Evolutionary conservation across 2,329 filamentous ascomycete species (phyloP), one percentile per base, ranked within the genome.

Genomic region (Leptodontidium sp.): DNA sequence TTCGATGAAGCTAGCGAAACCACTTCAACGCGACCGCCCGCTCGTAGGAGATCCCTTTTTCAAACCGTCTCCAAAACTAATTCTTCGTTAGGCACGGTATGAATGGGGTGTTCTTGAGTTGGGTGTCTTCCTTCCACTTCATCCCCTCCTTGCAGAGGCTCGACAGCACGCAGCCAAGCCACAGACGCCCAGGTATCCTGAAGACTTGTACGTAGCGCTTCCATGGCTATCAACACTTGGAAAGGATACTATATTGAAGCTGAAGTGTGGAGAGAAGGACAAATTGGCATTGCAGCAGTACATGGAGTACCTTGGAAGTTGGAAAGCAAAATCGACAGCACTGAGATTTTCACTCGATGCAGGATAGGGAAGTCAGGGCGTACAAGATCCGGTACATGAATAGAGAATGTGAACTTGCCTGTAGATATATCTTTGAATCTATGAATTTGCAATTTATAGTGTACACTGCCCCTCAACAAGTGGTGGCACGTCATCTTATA

Each of bases 61-160:
- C n/a, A n/a, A n/a, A n/a, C n/a, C n/a, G n/a, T n/a, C n/a, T n/a
- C n/a, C n/a, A n/a, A n/a, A n/a, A n/a, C n/a, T n/a, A n/a, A n/a
- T n/a, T n/a, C n/a, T n/a, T n/a, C n/a, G 4, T 57, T 57, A 57
- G 29, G 15, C 32, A 57, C 32, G 29, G 32, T 57, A 57, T 57
- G 15, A 57, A 57, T 57, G 15, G 53, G 53, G 53, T 57, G 53
- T 57, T 57, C 53, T 57, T 32, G 45, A 70, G 52, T 50, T 70
- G 26, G 29, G 63, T 58, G 63, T 70, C 50, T 70, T 68, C 47
- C 65, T 68, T 61, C 62, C 58, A 45, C 66, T 70, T 66, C 59
- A 70, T 68, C 68, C 63, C 21, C 55, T 70, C n/a, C 49, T 68
- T 40, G 62, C 50, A 59, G 66, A 70, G 43, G 64, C 63, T 57